phyloP scores from a whole-genome alignment of 2,329 filamentous ascomycete genomes.

The Aspergillus fructus region DNA sequence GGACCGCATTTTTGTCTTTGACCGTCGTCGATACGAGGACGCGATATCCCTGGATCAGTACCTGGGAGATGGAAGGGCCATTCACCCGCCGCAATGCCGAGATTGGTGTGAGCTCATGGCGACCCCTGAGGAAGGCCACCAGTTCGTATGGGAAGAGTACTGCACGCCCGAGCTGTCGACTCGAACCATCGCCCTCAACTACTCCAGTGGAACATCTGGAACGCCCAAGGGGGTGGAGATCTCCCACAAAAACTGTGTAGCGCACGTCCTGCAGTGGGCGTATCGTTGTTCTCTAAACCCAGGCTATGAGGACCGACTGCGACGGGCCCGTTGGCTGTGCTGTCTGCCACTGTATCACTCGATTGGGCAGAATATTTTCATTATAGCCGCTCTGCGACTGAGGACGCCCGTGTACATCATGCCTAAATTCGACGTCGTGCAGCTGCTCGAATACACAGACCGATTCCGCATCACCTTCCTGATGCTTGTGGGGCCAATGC shows the following conservation, averaged over 20 bases:
- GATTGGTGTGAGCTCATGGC: too few species aligned
- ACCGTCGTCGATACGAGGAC: too few species aligned
- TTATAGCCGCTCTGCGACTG: constrained; percentile 55
- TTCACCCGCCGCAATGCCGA: too few species aligned
- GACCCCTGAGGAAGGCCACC: too few species aligned
- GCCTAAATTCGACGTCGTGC: constrained; percentile 71
- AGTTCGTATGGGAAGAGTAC: too few species aligned
- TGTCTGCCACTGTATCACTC: constrained; percentile 78
- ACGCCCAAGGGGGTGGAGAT: constrained; percentile 82
- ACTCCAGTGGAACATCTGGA: constrained; percentile 72
- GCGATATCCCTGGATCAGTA: too few species aligned
- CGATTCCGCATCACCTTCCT: constrained; percentile 67
- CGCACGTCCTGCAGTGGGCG: constrained; percentile 64
- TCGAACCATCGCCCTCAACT: constrained; percentile 65
- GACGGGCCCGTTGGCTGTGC: constrained; percentile 53
- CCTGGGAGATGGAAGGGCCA: too few species aligned
- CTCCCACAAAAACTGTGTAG: constrained; percentile 71
- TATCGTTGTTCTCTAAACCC: constrained; percentile 48
- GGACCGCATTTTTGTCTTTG: too few species aligned
- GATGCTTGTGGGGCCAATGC: constrained; percentile 70
- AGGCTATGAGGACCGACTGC: constrained; percentile 48
- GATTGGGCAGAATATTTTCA: constrained; percentile 69
- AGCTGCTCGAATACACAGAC: constrained; percentile 68
- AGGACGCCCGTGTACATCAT: constrained; percentile 71
- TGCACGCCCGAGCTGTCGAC: too few species aligned